Conservation (phyloP, 2,329 filamentous ascomycete species). For the Westerdykella ornata region DNA sequence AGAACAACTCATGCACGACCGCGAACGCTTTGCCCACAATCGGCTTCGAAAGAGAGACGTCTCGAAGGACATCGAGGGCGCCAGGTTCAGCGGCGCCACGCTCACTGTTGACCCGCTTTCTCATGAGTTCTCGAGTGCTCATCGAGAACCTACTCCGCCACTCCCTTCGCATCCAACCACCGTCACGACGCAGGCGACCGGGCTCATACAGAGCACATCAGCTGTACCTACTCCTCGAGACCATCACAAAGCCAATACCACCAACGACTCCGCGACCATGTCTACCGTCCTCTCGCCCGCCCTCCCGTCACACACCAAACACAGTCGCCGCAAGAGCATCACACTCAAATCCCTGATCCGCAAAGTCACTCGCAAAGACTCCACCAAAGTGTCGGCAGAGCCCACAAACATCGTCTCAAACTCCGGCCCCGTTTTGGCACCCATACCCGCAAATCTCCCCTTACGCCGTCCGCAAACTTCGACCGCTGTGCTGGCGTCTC, state of each 20-base stretch:
- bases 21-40: slow-evolving; percentile 23
- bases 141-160: slow-evolving; percentile 6
- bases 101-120: slow-evolving; percentile 22
- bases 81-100: slow-evolving; percentile 29
- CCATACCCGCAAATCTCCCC: too few species aligned
- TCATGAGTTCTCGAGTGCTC: slow-evolving; percentile 6
- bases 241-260: too few species aligned
- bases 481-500: too few species aligned
- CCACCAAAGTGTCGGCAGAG: background rate
- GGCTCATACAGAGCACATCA: slow-evolving; percentile 17
- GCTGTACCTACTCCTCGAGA: background rate
- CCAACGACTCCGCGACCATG: too few species aligned
- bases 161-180: background rate
- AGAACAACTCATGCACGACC: slow-evolving; percentile 28
- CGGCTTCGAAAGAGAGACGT: slow-evolving; percentile 17
- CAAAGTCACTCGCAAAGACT: slow-evolving; percentile 22
- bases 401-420: too few species aligned
- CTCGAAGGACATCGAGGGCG: slow-evolving; percentile 20
- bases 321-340: slow-evolving; percentile 14
- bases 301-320: slow-evolving; percentile 17
- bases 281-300: slow-evolving; percentile 1
- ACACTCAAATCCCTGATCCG: slow-evolving; percentile 24
- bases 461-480: too few species aligned
- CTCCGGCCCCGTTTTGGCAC: too few species aligned
- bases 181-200: background rate